phyloP scores from a whole-genome alignment of 139 green algal species.

The Chlorella ohadii region DNA sequence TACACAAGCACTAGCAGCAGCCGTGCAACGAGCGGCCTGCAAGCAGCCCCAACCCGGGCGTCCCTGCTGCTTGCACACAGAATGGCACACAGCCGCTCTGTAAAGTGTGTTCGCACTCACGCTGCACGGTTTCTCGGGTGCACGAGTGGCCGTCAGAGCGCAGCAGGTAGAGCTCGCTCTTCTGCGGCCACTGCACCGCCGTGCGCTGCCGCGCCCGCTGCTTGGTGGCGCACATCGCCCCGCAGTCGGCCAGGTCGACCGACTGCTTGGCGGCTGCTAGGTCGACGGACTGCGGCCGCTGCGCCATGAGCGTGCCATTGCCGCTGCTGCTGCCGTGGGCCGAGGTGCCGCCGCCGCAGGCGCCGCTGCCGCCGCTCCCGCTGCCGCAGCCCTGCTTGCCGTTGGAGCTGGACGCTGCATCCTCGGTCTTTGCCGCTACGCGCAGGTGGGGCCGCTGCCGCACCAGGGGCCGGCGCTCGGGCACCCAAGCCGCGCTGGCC shows the following conservation, averaged over 20 bases:
- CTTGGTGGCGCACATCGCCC: background rate
- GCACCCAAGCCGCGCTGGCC: background rate
- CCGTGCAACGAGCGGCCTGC: background rate
- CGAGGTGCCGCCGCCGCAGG: background rate
- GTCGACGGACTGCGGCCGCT: background rate
- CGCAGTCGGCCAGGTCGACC: background rate
- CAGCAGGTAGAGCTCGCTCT: conserved; percentile 24
- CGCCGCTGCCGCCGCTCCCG: background rate
- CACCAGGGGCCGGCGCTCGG: background rate
- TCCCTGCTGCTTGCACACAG: too few species aligned
- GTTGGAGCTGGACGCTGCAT: background rate
- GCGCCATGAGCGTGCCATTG: too few species aligned
- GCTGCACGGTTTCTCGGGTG: conserved; percentile 85
- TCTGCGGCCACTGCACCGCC: conserved; percentile 14
- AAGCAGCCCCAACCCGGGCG: background rate
- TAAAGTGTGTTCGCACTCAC: conserved; percentile 7
- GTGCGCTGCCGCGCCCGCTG: background rate
- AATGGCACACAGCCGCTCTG: too few species aligned
- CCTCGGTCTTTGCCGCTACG: background rate
- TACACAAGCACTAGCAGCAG: background rate
- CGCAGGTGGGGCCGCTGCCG: background rate
- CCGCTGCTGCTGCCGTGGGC: background rate
- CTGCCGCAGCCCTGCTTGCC: background rate
- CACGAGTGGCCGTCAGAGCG: conserved; percentile 95
- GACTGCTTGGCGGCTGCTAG: too few species aligned